Base-by-base conservation (phyloP, 371 early-diverging fungal species). In the Lichtheimia hyalospora region DNA sequence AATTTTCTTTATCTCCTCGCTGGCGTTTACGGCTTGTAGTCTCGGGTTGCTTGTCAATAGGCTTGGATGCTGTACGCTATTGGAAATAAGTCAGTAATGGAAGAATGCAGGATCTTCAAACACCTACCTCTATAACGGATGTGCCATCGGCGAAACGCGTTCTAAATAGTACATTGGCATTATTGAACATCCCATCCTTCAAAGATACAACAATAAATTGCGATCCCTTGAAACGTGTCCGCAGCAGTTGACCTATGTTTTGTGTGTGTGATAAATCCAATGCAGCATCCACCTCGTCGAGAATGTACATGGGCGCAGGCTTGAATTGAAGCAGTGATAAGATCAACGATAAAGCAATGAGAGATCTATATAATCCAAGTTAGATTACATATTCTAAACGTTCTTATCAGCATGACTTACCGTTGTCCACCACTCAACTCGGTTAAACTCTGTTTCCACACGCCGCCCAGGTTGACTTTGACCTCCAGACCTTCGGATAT, bases 101-200 rank as follows among this genome's bases (percentile, higher is more conserved):
- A 14, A n/a, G n/a, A 27, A 10, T 46, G 20, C 23, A n/a, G 27
- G 27, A 46, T 20, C 13, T 56, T 39, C 44, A 40, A 42, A 21
- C 5, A 27, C 49, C 57, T 68, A 69, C 75, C 65, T 96, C 98
- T 3, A 99, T 97, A 34, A 91, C 89, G 12, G 98, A 96, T 20
- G 94, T 95, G 28, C 99, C 99, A 66, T 99, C 98, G 53, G 92
- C 78, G 73, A 99, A 97, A 61, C 91, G 89, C 0, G 99, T 93
- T 54, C 92, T 86, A 84, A 97, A 99, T 15, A 99, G 80, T 1
- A 95, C 96, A 66, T 99, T 98, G 60, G 99, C 99, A 73, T 98
- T 99, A 67, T 95, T 95, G 77, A 97, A 99, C 99, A 99, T 98
- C 55, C 98, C 99, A 70, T 99, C 99, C 75, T 99, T 99, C n/a